phyloP scores from a whole-genome alignment of 257 asterid genomes.

The Jacaranda mimosifolia region DNA sequence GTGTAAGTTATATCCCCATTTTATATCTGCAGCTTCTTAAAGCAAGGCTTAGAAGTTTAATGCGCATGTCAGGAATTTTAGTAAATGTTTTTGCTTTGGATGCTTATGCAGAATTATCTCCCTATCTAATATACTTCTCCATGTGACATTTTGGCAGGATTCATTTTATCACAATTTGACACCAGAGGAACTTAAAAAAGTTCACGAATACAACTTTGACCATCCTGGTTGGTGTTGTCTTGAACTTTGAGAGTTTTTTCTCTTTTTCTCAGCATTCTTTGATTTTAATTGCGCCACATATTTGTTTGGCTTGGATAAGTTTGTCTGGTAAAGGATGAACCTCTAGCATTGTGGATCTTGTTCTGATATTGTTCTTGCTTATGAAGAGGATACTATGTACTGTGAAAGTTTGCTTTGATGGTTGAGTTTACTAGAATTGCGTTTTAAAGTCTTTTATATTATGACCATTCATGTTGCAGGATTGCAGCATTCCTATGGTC shows the following conservation, averaged over 20 bases:
- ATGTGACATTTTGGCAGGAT: constrained; percentile 66
- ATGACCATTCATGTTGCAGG: background rate
- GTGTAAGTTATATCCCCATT: constrained; percentile 17
- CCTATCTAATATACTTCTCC: constrained; percentile 29
- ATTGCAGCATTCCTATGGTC: background rate
- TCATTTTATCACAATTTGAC: constrained; percentile 90
- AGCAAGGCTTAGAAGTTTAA: background rate
- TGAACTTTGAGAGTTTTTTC: constrained; percentile 17
- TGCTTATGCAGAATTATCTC: constrained; percentile 18
- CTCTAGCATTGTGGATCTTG: constrained; percentile 8
- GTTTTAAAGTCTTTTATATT: too few species aligned
- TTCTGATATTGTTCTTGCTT: constrained; percentile 23
- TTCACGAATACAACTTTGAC: constrained; percentile 97
- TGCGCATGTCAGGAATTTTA: constrained; percentile 16
- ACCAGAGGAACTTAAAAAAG: constrained; percentile 82
- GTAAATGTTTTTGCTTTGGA: constrained; percentile 20
- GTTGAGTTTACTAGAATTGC: background rate
- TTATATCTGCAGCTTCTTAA: constrained; percentile 15
- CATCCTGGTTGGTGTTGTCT: constrained; percentile 86
- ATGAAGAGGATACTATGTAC: constrained; percentile 9
- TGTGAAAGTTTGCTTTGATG: constrained; percentile 7
- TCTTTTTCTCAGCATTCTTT: constrained; percentile 6
- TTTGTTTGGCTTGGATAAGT: constrained; percentile 16
- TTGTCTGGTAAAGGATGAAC: constrained; percentile 22
- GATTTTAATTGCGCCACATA: background rate